phyloP scores from a whole-genome alignment of 345 rosid genomes.

The Linum lewisii region DNA sequence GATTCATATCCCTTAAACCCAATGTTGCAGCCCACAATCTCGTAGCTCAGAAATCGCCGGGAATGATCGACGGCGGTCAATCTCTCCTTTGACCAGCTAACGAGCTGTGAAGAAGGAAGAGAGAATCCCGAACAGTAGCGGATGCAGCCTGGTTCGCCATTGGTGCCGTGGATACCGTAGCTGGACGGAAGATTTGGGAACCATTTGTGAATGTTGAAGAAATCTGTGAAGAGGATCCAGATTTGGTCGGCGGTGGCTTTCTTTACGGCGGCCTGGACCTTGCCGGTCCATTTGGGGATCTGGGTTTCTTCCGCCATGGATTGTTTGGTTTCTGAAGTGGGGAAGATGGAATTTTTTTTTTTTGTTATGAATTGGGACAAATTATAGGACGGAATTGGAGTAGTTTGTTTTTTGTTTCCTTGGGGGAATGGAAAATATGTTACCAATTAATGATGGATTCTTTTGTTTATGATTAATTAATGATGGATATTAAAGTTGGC shows the following conservation, averaged over 20 bases:
- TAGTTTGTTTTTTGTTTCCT: too few species aligned
- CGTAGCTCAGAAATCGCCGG: slow-evolving; percentile 26
- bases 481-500: too few species aligned
- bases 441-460: too few species aligned
- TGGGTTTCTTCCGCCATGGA: slow-evolving; percentile 3
- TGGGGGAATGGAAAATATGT: too few species aligned
- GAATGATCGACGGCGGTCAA: slow-evolving; percentile 32
- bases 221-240: slow-evolving; percentile 43
- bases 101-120: slow-evolving; percentile 13
- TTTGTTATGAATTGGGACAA: too few species aligned
- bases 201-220: slow-evolving; percentile 49
- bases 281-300: slow-evolving; percentile 38
- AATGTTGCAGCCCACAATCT: slow-evolving; percentile 48
- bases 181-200: slow-evolving; percentile 28
- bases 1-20: slow-evolving; percentile 48
- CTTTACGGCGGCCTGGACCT: slow-evolving; percentile 24
- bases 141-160: slow-evolving; percentile 51
- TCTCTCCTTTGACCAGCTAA: slow-evolving; percentile 47
- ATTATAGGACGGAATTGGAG: too few species aligned
- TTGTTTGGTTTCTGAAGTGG: not conserved
- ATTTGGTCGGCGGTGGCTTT: slow-evolving; percentile 35
- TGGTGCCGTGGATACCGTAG: slow-evolving; percentile 40
- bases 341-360: not conserved
- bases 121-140: slow-evolving; percentile 43
- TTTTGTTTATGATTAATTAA: too few species aligned